Base-by-base conservation (phyloP, 2,329 filamentous ascomycete genomes). In the Pseudocercospora cruenta region DNA sequence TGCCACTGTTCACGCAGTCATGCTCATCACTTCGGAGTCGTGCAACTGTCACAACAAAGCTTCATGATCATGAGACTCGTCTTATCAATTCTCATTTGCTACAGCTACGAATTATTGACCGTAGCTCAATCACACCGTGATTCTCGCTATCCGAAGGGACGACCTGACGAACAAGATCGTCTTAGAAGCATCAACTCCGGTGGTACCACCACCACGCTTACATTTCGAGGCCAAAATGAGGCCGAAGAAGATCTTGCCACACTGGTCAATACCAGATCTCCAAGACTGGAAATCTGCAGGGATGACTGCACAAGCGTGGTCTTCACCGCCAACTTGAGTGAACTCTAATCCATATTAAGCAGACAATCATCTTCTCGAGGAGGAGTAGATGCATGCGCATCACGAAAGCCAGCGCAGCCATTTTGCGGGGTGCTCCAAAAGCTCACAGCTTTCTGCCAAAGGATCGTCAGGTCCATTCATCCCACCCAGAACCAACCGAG, bases 241-340 rank as follows among this genome's bases (percentile, higher is more conserved):
- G 16, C 22, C 22, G 51, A 31, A 55, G 51, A 26, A 31, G 24
- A 55, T 55, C 24, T 55, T 31, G 51, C 51, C 51, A 7, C 16
- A 28, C 51, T 33, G 8, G 26, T 55, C 28, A 16, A 19, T n/a
- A 36, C 55, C 55, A 24, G 16, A 26, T 33, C 19, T 36, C 31
- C 55, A 58, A 39, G 14, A 58, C 55, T 43, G 33, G 55, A 26
- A 58, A 10, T 43, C 16, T 22, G 24, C 51, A 49, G 49, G 59
- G 28, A 59, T 62, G 59, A 59, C 64, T 59, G 64, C 64, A 59
- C 58, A 58, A 62, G 64, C 64, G 54, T 66, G 47, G 36, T 62
- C 33, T 59, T 62, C 64, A 66, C 64, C 64, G 64, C 64, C 33
- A 53, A 62, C 26, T 51, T 57, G 36, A 39, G 12, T 47, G 57